These are phyloP conservation scores for Phytophthora ohioensis DNA, from an alignment of 352 stramenopile genomes.

Conservation along the genomic window DNA sequence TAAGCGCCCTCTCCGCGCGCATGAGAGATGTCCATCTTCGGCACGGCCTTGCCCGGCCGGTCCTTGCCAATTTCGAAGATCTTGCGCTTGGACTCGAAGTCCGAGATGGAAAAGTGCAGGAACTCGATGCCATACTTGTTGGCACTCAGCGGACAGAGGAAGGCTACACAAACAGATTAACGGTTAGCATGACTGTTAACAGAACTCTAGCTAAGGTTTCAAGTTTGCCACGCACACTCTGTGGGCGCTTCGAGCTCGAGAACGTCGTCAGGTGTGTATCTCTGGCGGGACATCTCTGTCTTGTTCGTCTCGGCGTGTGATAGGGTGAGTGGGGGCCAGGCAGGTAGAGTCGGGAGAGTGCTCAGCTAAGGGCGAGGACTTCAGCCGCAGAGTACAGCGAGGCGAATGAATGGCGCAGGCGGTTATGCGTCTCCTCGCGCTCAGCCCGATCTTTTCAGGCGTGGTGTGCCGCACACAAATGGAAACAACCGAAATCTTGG, in stretches of 20 bases:
- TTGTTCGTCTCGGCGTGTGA: slow-evolving; percentile 19
- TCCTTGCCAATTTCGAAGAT: slow-evolving; percentile 95
- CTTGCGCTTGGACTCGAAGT: slow-evolving; percentile 95
- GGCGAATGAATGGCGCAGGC: slow-evolving; percentile 4
- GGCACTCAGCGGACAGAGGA: slow-evolving; percentile 94
- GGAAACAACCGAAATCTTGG: slow-evolving; percentile 5
- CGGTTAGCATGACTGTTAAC: slow-evolving; percentile 10
- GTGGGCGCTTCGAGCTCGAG: slow-evolving; percentile 83
- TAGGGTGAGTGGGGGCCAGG: slow-evolving; percentile 19
- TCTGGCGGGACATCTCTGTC: slow-evolving; percentile 64
- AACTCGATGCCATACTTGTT: slow-evolving; percentile 97
- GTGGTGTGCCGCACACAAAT: slow-evolving; percentile 31
- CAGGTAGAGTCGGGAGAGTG: neutral
- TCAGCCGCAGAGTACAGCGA: slow-evolving; percentile 3
- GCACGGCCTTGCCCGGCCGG: slow-evolving; percentile 64
- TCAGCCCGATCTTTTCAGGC: slow-evolving; percentile 33
- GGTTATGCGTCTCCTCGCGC: slow-evolving; percentile 41
- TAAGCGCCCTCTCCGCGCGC: slow-evolving; percentile 91
- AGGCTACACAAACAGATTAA: slow-evolving; percentile 52
- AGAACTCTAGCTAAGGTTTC: neutral
- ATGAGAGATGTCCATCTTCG: slow-evolving; percentile 88
- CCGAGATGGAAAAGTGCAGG: slow-evolving; percentile 94
- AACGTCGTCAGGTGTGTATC: slow-evolving; percentile 87
- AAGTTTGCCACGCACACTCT: slow-evolving; percentile 54
- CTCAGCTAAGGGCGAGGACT: slow-evolving; percentile 14